Percentiles rank a stretch among this genome's conserved stretches.
phyloP scores from a whole-genome alignment of 768 basidiomycete species.

The Leccinellum luteum region DNA sequence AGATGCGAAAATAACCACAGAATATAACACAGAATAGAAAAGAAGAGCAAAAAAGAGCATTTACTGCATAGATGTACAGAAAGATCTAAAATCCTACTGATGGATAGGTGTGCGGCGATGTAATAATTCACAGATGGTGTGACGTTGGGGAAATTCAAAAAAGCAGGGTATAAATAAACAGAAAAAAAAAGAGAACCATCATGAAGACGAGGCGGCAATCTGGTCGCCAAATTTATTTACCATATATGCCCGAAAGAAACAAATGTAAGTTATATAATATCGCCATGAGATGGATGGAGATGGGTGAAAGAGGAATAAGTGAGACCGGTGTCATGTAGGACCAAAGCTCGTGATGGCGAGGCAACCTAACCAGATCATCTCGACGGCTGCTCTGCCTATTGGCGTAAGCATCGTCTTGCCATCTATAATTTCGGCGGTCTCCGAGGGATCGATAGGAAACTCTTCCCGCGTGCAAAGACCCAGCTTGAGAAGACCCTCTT shows the following conservation, averaged over 20 bases:
- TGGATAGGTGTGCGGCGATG: constrained; percentile 13
- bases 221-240: neutral
- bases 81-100: constrained; percentile 22
- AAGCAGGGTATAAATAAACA: constrained; percentile 5
- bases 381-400: constrained; percentile 48
- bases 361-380: constrained; percentile 56
- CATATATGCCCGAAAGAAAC: neutral
- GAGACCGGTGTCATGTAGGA: constrained; percentile 11
- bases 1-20: neutral
- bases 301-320: neutral
- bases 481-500: constrained; percentile 74
- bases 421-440: constrained; percentile 42
- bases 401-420: constrained; percentile 42
- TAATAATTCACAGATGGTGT: constrained; percentile 1
- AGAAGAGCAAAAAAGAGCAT: neutral
- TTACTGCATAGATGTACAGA: constrained; percentile 17
- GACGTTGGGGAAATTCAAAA: neutral
- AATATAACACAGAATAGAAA: constrained; percentile 15
- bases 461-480: constrained; percentile 52
- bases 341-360: constrained; percentile 48
- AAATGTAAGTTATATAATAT: constrained; percentile 1
- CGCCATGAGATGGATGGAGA: too few species aligned
- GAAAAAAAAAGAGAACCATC: neutral
- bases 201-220: neutral
- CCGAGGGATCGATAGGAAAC: constrained; percentile 6